Evolutionary conservation across 805 yeast species (phyloP).

Genomic region (Wickerhamomyces rabaulensis): DNA sequence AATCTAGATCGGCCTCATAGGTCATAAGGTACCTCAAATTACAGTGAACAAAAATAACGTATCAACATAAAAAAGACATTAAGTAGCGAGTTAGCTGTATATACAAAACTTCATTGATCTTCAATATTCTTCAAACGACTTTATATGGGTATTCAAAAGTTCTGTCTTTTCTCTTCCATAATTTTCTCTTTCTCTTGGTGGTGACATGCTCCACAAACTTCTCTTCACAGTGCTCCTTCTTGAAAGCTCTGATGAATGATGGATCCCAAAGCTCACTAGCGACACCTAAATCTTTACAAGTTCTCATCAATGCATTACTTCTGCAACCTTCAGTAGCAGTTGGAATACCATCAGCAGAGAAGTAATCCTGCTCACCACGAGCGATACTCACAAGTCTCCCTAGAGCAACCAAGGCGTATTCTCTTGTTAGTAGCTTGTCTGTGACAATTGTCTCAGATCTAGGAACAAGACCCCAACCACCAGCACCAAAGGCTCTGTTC

Average conservation of each 20-base stretch:
- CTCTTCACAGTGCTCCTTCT: constrained; percentile 65
- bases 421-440: constrained; percentile 73
- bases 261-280: constrained; percentile 99
- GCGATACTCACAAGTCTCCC: constrained; percentile 90
- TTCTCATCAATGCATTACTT: constrained; percentile 94
- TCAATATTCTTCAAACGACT: constrained; percentile 10
- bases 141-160: constrained; percentile 84
- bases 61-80: background rate
- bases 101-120: background rate
- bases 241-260: constrained; percentile 67
- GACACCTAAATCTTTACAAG: constrained; percentile 95
- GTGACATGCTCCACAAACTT: constrained; percentile 79
- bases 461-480: constrained; percentile 98
- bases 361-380: constrained; percentile 93
- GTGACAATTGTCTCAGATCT: constrained; percentile 80
- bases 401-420: constrained; percentile 80
- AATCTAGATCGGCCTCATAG: too few species aligned
- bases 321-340: constrained; percentile 98
- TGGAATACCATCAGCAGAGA: constrained; percentile 78
- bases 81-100: background rate
- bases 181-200: constrained; percentile 80
- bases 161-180: constrained; percentile 87
- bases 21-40: too few species aligned
- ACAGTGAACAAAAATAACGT: background rate
- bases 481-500: constrained; percentile 93